Conservation (phyloP, 2,329 filamentous ascomycete species). For the Zarea fungicola region DNA sequence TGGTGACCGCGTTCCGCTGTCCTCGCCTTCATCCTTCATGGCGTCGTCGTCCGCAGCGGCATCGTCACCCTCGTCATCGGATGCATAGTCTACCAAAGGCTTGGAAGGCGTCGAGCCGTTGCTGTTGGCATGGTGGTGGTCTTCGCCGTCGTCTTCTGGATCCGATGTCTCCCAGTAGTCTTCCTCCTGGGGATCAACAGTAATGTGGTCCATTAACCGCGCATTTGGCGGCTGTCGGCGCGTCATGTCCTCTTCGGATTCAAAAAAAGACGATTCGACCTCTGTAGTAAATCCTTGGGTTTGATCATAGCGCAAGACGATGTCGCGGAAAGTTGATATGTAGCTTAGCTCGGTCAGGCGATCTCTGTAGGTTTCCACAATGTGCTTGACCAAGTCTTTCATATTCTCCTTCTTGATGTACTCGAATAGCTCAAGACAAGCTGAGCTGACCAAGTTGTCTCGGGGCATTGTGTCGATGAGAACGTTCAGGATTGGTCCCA, state of each 20-base stretch:
- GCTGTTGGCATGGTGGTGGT: slow-evolving; percentile 32
- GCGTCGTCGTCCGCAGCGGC: slow-evolving; percentile 20
- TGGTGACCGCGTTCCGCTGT: slow-evolving; percentile 15
- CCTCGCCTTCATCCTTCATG: slow-evolving; percentile 14
- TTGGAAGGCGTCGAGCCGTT: slow-evolving; percentile 65
- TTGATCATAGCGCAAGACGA: slow-evolving; percentile 75
- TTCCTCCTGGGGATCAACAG: slow-evolving; percentile 76
- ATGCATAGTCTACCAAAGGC: slow-evolving; percentile 85
- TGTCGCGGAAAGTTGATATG: slow-evolving; percentile 74
- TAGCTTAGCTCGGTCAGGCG: slow-evolving; percentile 71
- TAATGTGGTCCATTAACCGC: slow-evolving; percentile 67
- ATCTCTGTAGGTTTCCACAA: slow-evolving; percentile 80
- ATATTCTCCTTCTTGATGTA: slow-evolving; percentile 78
- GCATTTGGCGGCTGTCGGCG: slow-evolving; percentile 37
- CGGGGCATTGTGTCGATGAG: slow-evolving; percentile 80
- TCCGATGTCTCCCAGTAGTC: slow-evolving; percentile 92
- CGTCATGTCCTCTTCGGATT: slow-evolving; percentile 58
- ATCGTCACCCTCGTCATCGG: slow-evolving; percentile 71
- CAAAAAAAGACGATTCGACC: slow-evolving; percentile 62
- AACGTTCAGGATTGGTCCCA: slow-evolving; percentile 80
- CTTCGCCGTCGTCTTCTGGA: slow-evolving; percentile 68
- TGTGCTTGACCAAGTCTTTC: slow-evolving; percentile 74
- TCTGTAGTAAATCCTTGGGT: slow-evolving; percentile 62
- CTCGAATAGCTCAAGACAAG: slow-evolving; percentile 90
- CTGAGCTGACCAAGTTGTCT: slow-evolving; percentile 90